These are phyloP conservation scores for Metarhizium guizhouense DNA, from an alignment of 2,329 filamentous ascomycete genomes.

Conservation along the genomic window DNA sequence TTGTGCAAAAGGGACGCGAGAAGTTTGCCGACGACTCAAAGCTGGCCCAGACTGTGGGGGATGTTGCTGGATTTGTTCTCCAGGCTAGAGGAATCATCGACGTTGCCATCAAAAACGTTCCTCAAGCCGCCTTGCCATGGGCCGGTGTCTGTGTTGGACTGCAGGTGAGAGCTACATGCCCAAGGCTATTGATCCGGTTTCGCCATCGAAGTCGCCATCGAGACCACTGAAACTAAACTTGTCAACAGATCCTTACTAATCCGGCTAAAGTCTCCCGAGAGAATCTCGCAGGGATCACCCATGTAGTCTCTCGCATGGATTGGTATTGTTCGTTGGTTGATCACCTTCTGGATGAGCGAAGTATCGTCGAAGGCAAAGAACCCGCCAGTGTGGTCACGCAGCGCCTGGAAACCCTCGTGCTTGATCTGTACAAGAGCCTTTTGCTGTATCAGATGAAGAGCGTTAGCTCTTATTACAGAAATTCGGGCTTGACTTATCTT, in stretches of 20 bases:
- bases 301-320: slow-evolving; percentile 8
- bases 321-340: slow-evolving; percentile 9
- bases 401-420: slow-evolving; percentile 7
- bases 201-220: neutral
- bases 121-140: slow-evolving; percentile 8
- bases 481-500: slow-evolving; percentile 7
- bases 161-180: slow-evolving; percentile 4
- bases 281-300: slow-evolving; percentile 7
- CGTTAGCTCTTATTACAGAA: slow-evolving; percentile 7
- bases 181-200: neutral
- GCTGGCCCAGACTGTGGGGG: slow-evolving; percentile 7
- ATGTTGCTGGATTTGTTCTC: slow-evolving; percentile 7
- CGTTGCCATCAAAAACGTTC: slow-evolving; percentile 7
- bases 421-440: slow-evolving; percentile 8
- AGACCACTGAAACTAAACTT: neutral
- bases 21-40: slow-evolving; percentile 8
- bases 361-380: slow-evolving; percentile 6
- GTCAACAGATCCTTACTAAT: slow-evolving; percentile 7
- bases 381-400: slow-evolving; percentile 3
- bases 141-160: slow-evolving; percentile 9
- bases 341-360: slow-evolving; percentile 7
- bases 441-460: slow-evolving; percentile 10
- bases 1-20: slow-evolving; percentile 7
- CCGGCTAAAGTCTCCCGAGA: slow-evolving; percentile 6
- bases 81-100: slow-evolving; percentile 8